Base-by-base conservation (phyloP, 192 early-diverging fungal species). In the Backusella australiensis region DNA sequence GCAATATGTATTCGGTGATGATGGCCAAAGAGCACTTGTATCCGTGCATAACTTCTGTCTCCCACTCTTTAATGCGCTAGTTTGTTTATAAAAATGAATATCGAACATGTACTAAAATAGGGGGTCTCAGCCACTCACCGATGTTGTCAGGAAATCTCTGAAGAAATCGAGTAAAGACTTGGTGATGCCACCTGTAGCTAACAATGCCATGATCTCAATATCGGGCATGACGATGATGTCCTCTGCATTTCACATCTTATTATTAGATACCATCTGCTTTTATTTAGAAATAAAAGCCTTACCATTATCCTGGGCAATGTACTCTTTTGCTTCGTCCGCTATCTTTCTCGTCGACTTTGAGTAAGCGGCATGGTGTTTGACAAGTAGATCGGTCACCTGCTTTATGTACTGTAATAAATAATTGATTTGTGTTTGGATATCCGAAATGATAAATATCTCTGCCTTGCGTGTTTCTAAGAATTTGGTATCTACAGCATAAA, bases 381-480 rank as follows among this genome's bases (percentile, higher is more conserved):
- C 42, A 32, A 71, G 70, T 49, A 49, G 34, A 19, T 46, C 41
- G 8, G 42, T 71, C 39, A 32, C 14, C 1, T 34, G 23, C 1
- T 49, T 21, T 19, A 44, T 71, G 17, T 71, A 71, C 34, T 71
- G 26, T n/a, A 71, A 19, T 23, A 71, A 34, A 71, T 71, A 71
- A 4, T 71, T 39, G 6, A 71, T 21, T 46, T 71, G 26, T 26
- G n/a, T 71, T 49, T 71, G 70, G 8, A 71, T 71, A 29, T 71
- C 44, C 11, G 70, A 71, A 49, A 71, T 71, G 29, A 26, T 71
- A 6, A 71, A 49, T 4, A 71, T 71, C 39, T 71, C 36, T 32
- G 44, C 70, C 26, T 49, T 71, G 26, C 42, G 35, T 19, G 26
- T 44, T 49, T 49, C 23, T 4, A 71, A 23, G 34, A 71, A 32